Evolutionary conservation across 2,329 filamentous ascomycete genomes (phyloP).

Genomic region (Microsporum canis): DNA sequence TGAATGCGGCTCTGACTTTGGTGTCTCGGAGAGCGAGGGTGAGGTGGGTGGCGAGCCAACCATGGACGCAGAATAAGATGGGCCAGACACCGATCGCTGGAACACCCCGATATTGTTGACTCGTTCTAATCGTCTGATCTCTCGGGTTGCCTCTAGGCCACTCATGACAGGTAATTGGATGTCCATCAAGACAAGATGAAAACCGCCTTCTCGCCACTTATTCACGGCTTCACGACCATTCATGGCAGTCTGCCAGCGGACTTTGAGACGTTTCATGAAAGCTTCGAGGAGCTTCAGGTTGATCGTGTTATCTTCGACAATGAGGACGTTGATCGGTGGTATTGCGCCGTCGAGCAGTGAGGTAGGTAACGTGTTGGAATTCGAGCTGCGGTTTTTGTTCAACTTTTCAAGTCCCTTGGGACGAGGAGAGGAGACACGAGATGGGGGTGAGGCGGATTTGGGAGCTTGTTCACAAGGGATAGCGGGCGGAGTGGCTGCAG

Average conservation of each 20-base stretch:
- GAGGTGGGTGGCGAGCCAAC: constrained; percentile 3
- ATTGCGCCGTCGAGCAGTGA: constrained; percentile 69
- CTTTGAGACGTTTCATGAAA: constrained; percentile 90
- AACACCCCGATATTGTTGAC: constrained; percentile 91
- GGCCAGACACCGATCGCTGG: constrained; percentile 52
- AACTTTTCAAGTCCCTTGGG: constrained; percentile 39
- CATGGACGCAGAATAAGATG: constrained; percentile 33
- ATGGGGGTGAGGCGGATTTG: constrained; percentile 37
- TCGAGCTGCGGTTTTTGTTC: constrained; percentile 41
- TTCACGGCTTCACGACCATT: constrained; percentile 86
- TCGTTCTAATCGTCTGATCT: constrained; percentile 80
- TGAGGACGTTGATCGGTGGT: constrained; percentile 91
- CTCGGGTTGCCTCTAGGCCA: constrained; percentile 84
- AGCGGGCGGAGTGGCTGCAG: constrained; percentile 46
- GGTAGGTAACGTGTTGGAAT: constrained; percentile 34
- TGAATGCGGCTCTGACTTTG: background rate
- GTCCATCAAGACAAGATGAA: constrained; percentile 95
- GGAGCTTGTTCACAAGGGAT: constrained; percentile 34
- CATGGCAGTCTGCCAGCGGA: constrained; percentile 93
- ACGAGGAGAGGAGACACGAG: constrained; percentile 40
- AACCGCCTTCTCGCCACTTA: constrained; percentile 87
- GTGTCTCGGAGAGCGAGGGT: background rate
- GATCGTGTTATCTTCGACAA: constrained; percentile 97
- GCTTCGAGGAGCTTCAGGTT: constrained; percentile 87
- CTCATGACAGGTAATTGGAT: constrained; percentile 97